Base-by-base conservation (phyloP, 2,329 filamentous ascomycete species). In the Talaromyces rugulosus region DNA sequence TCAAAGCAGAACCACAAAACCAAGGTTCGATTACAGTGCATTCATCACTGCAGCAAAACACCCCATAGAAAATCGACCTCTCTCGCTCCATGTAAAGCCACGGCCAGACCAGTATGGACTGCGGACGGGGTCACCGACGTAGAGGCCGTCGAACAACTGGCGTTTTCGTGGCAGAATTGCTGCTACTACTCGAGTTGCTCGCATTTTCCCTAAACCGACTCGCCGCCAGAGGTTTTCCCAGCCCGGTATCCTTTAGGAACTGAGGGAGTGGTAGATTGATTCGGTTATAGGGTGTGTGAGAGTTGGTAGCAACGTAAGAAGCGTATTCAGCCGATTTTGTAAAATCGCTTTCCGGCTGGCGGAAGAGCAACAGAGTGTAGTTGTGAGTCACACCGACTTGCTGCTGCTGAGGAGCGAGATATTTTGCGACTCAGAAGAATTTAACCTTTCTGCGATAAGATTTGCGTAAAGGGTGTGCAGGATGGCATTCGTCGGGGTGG, bases 381-480 rank as follows among this genome's bases (percentile, higher is more conserved):
- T 62, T 62, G 30, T 62, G 60, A 4, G 60, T 30, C 27, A 34
- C 42, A 2, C 54, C 60, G 44, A 50, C 44, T 50, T 16, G 44
- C 44, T 50, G 44, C 23, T n/a, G 44, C 4, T 23, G 9, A 27
- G 44, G 44, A 27, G n/a, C 44, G 12, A 50, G 44, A 6, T 50
- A 50, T 16, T 2, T 50, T 9, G 44, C 44, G 4, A 50, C 12
- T 50, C 44, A 27, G 44, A 18, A 50, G 18, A 1, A 53, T n/a
- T 16, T 36, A 14, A 18, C 50, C 31, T 5, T 28, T 55, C 4
- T 5, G 60, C 34, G 5, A 50, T 62, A 12, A 62, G 18, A 23
- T 62, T 62, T 34, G 30, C 56, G 40, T 62, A 62, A 7, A 58
- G 2, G 4, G 60, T 50, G 30, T 62, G 55, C 12, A 62, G 55